Evolutionary conservation across 208 protist species (phyloP).

Genomic region (Acanthamoeba castellanii): DNA sequence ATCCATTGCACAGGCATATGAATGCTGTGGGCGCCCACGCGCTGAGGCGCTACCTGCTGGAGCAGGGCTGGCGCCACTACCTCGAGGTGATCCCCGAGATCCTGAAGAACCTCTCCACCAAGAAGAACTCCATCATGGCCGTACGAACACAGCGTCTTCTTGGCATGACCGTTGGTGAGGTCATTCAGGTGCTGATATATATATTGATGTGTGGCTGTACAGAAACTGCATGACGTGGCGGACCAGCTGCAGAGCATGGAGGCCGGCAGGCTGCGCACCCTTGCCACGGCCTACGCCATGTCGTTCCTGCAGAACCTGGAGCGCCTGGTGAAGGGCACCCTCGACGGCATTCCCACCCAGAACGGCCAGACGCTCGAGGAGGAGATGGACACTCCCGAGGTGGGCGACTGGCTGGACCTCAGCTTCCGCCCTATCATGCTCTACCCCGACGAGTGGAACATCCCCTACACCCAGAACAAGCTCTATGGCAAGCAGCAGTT

Average conservation of each 20-base stretch:
- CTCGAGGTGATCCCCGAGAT: constrained; percentile 23
- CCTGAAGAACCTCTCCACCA: constrained; percentile 35
- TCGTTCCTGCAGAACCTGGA: constrained; percentile 48
- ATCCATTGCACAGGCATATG: not conserved
- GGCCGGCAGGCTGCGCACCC: not conserved
- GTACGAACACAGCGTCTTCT: not conserved
- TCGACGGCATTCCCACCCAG: constrained; percentile 54
- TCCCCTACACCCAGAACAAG: constrained; percentile 69
- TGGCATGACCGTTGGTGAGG: not conserved
- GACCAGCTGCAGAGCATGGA: not conserved
- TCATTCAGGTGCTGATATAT: no score
- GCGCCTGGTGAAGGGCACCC: constrained; percentile 29
- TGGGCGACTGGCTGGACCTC: constrained; percentile 27
- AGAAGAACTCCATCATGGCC: constrained; percentile 17
- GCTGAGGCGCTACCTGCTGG: constrained; percentile 14
- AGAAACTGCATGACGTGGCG: not conserved
- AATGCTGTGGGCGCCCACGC: not conserved
- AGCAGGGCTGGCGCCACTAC: constrained; percentile 22
- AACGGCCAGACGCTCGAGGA: constrained; percentile 59
- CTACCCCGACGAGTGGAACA: constrained; percentile 27
- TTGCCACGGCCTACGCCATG: not conserved
- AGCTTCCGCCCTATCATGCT: constrained; percentile 21
- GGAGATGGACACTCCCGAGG: constrained; percentile 25
- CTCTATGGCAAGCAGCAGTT: constrained; percentile 65
- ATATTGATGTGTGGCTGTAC: no score